Conservation (phyloP, 192 early-diverging fungal genomes). For the Linnemannia hyalina region DNA sequence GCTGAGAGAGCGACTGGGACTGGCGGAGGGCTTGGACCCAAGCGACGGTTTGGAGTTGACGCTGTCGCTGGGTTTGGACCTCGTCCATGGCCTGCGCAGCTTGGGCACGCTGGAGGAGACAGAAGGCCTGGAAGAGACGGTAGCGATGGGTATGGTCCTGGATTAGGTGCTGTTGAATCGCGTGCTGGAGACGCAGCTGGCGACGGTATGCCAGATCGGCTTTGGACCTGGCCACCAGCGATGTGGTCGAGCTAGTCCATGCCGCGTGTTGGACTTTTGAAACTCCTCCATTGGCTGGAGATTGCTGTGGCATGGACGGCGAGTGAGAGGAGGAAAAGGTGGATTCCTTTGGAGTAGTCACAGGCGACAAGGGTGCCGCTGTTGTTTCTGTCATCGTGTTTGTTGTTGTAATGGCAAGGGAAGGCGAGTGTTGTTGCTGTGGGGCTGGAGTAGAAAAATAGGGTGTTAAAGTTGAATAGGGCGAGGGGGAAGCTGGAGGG, state of each 20-base stretch:
- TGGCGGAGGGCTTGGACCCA: slow-evolving; percentile 41
- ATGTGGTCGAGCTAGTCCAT: slow-evolving; percentile 46
- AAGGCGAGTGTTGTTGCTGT: neutral
- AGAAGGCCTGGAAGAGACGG: slow-evolving; percentile 46
- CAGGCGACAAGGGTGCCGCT: neutral
- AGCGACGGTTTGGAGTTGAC: slow-evolving; percentile 39
- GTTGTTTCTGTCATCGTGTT: neutral
- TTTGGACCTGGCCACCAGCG: slow-evolving; percentile 20
- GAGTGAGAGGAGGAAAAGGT: neutral
- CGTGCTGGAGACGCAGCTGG: slow-evolving; percentile 38
- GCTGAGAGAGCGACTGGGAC: slow-evolving; percentile 17
- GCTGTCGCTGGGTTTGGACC: slow-evolving; percentile 9
- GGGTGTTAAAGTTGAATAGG: neutral
- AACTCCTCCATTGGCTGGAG: neutral
- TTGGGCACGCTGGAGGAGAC: slow-evolving; percentile 41
- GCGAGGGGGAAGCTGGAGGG: neutral
- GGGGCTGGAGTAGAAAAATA: neutral
- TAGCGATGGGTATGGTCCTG: slow-evolving; percentile 45
- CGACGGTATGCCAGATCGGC: slow-evolving; percentile 39
- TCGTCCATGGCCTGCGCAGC: slow-evolving; percentile 49
- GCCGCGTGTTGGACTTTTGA: slow-evolving; percentile 12
- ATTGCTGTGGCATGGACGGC: neutral
- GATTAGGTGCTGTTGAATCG: slow-evolving; percentile 46
- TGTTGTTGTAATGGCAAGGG: neutral
- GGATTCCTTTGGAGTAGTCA: neutral